Percentiles rank a stretch among this genome's conserved stretches.
These are phyloP conservation scores for Lepiota venenata DNA, from an alignment of 768 basidiomycete genomes.

Conservation along the genomic window DNA sequence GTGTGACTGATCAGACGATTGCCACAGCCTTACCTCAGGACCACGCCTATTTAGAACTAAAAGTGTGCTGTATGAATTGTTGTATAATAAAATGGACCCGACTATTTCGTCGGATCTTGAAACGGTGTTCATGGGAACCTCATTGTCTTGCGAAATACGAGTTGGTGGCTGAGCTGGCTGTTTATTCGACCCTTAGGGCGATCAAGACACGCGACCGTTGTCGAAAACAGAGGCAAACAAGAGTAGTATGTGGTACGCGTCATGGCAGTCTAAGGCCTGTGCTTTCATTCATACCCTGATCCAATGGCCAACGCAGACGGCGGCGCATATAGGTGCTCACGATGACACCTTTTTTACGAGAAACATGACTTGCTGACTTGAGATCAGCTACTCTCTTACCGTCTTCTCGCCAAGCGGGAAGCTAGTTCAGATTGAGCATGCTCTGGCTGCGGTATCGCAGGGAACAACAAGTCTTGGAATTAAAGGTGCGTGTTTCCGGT, in stretches of 20 bases:
- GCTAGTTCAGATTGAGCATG: conserved; percentile 99
- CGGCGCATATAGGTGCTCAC: conserved; percentile 67
- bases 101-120: too few species aligned
- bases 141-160: too few species aligned
- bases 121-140: too few species aligned
- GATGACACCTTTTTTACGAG: conserved; percentile 7
- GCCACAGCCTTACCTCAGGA: conserved; percentile 81
- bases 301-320: conserved; percentile 80
- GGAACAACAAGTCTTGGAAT: conserved; percentile 98
- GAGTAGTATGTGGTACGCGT: conserved; percentile 13
- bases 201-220: neutral
- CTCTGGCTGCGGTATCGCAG: conserved; percentile 91
- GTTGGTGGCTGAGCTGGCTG: too few species aligned
- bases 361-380: conserved; percentile 11
- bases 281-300: conserved; percentile 16
- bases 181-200: neutral
- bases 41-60: conserved; percentile 53
- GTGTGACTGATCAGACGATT: conserved; percentile 10
- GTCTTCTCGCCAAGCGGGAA: conserved; percentile 99
- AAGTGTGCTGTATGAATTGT: conserved; percentile 16
- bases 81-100: neutral
- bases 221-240: conserved; percentile 15
- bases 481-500: conserved; percentile 65
- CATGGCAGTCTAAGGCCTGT: conserved; percentile 17
- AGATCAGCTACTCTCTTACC: conserved; percentile 89